These are phyloP conservation scores for Trichoderma breve DNA, from an alignment of 2,329 filamentous ascomycete species.

Conservation along the genomic window DNA sequence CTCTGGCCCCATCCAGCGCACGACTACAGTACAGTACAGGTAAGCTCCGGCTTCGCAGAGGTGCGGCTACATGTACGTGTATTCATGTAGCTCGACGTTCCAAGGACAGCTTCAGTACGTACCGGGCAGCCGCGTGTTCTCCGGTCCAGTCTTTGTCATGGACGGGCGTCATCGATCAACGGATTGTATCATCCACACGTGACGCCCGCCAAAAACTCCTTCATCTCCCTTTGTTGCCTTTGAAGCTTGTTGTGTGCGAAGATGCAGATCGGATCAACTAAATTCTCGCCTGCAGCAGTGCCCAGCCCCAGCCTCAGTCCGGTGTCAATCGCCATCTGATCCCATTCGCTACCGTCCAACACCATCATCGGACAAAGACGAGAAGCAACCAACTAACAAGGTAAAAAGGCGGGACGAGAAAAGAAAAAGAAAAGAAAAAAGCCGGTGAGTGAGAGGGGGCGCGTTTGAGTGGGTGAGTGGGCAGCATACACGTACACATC, in stretches of 20 bases:
- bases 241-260: background rate
- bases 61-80: background rate
- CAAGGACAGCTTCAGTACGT: background rate
- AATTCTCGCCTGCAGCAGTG: background rate
- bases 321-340: background rate
- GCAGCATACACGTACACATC: background rate
- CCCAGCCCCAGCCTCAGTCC: background rate
- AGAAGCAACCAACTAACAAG: background rate
- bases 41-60: background rate
- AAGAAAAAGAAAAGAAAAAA: background rate
- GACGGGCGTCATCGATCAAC: conserved; percentile 4
- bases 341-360: background rate
- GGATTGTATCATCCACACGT: conserved; percentile 13
- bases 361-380: background rate
- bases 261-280: background rate
- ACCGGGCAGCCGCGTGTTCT: background rate
- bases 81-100: background rate
- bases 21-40: background rate
- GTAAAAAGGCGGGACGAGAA: background rate
- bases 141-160: background rate
- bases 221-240: background rate
- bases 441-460: background rate
- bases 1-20: background rate
- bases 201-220: background rate
- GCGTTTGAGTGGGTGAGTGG: background rate